Conservation (phyloP, 2,329 filamentous ascomycete genomes). For the Ceratocystis smalleyi region DNA sequence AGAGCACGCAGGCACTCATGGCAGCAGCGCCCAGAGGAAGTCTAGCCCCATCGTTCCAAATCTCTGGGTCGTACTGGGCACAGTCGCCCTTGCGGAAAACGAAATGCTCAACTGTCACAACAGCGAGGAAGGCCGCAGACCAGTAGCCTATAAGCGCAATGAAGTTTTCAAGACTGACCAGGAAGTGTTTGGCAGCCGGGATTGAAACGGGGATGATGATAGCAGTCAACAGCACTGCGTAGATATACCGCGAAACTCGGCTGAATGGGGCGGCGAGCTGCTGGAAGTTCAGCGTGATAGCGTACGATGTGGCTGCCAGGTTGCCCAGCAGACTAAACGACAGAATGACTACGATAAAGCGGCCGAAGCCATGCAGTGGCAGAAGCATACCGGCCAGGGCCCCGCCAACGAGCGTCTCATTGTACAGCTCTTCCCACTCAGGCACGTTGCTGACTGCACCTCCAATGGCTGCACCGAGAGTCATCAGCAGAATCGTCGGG, state of each 20-base stretch:
- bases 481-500: constrained; percentile 45
- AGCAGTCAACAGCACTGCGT: constrained; percentile 40
- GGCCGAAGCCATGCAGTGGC: constrained; percentile 43
- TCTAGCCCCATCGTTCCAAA: constrained; percentile 32
- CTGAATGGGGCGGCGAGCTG: constrained; percentile 42
- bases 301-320: constrained; percentile 43
- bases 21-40: constrained; percentile 35
- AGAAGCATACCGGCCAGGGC: constrained; percentile 44
- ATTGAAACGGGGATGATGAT: constrained; percentile 45
- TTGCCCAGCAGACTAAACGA: constrained; percentile 44
- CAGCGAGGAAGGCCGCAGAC: constrained; percentile 39
- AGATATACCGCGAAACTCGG: constrained; percentile 41
- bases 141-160: constrained; percentile 43
- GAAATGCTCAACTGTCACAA: constrained; percentile 34
- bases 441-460: constrained; percentile 40
- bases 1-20: constrained; percentile 30
- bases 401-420: constrained; percentile 39
- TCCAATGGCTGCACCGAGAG: constrained; percentile 47
- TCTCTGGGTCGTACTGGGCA: constrained; percentile 30
- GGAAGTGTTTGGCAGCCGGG: constrained; percentile 40
- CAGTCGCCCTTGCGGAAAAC: constrained; percentile 33
- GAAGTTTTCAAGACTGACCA: constrained; percentile 41
- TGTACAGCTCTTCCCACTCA: constrained; percentile 39
- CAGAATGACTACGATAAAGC: constrained; percentile 45
- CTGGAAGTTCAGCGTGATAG: constrained; percentile 49